Evolutionary conservation across 1,284 basidiomycete species (phyloP), one percentile per base, ranked within the genome.

Genomic region (Anthracocystis panici-leucophaei): DNA sequence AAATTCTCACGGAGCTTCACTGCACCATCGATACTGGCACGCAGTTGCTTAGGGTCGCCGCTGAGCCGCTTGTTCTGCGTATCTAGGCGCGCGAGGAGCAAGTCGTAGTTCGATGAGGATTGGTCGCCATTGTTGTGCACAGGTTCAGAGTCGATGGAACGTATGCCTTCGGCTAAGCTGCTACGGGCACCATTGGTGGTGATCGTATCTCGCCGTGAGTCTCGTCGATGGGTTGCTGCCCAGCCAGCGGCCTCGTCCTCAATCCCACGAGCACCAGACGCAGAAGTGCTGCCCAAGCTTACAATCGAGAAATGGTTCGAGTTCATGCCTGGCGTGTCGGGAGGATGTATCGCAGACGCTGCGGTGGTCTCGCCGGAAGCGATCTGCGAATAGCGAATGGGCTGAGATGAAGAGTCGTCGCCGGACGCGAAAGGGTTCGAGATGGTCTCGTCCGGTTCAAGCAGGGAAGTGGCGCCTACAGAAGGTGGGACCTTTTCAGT

Each of bases 1-100:
- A 83, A 83, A 57, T 78, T 79, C 54, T 83, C 66, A 10, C 77
- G 60, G 5, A 84, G 50, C 67, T 82, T 84, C 29, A 82, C 81
- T 1, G 76, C 74, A 3, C 82, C 81, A n/a, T 80, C 71, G 25
- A 78, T 64, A 42, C 77, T 81, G 12, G 69, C 69, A 8, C 83
- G 64, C 68, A 81, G 77, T 27, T 78, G 74, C 58, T 80, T 79
- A 0, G 78, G 73, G 31, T 82, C 82, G 46, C 75, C 64, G 48
- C 71, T 81, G 29, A 82, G 62, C 25, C 69, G 35, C 29, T 80
- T 78, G 49, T 77, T 77, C 68, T 83, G 80, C 12, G 71, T 65
- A 12, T 80, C 77, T 49, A 82, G 61, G 0, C 78, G 56, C 0
- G 80, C 80, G 3, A 81, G 70, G 4, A 82, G 62, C n/a, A 80